phyloP scores from a whole-genome alignment of 345 rosid species.

The Eucalyptus pauciflora region DNA sequence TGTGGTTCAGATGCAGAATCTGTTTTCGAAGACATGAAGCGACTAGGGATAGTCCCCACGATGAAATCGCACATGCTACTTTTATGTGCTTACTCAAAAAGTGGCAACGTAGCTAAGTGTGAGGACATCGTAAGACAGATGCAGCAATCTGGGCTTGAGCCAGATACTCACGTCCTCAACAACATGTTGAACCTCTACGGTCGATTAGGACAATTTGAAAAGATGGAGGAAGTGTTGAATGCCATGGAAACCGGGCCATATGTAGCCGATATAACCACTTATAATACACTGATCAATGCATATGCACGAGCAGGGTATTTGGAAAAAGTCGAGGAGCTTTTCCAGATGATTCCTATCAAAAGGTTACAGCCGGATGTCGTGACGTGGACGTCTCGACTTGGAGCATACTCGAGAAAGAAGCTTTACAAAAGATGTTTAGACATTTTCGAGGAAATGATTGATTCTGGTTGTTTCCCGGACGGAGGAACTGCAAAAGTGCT shows the following conservation, averaged over 20 bases:
- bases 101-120: constrained; percentile 53
- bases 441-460: constrained; percentile 86
- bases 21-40: constrained; percentile 76
- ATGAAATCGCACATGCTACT: constrained; percentile 96
- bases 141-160: constrained; percentile 66
- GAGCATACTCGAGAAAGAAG: constrained; percentile 80
- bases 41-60: constrained; percentile 61
- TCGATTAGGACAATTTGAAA: constrained; percentile 53
- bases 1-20: constrained; percentile 56
- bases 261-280: constrained; percentile 55
- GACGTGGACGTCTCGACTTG: constrained; percentile 86
- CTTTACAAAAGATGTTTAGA: constrained; percentile 57
- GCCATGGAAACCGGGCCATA: constrained; percentile 60
- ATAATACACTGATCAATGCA: constrained; percentile 73
- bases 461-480: constrained; percentile 71
- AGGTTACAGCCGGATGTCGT: constrained; percentile 59
- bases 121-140: constrained; percentile 61
- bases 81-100: constrained; percentile 68
- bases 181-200: constrained; percentile 86
- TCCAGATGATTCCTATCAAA: constrained; percentile 24
- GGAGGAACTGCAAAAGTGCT: constrained; percentile 88
- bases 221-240: constrained; percentile 61
- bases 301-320: constrained; percentile 75
- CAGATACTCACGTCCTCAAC: constrained; percentile 72
- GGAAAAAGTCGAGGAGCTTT: constrained; percentile 55